Evolutionary conservation across 257 asterid genomes (phyloP), one percentile per base, ranked within the genome.

Genomic region (Jacaranda copaia): DNA sequence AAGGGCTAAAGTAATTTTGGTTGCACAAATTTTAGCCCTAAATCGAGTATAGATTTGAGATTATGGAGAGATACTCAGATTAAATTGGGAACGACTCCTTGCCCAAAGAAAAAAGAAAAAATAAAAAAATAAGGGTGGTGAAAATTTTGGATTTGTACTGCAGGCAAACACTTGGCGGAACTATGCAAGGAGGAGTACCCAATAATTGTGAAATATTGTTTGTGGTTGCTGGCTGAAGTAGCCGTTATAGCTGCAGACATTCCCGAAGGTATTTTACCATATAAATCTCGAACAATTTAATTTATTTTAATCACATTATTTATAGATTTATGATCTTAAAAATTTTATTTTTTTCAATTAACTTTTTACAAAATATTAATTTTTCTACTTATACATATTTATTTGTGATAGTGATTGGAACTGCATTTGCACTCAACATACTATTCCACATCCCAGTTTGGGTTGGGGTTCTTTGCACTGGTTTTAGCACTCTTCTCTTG

Each of bases 201-300:
- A 1, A 59, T 40, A 40, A 61, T 77, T 25, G 91, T 95, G 5
- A 89, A 81, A 60, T 89, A 91, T 62, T 87, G 91, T 68, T 65
- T 95, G 3, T 95, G 99, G 99, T 0, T 95, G 32, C 77, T 95
- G 12, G 98, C 98, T n/a, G 99, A 95, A 80, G 4, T 89, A 8
- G 92, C 99, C 5, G 99, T 95, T 76, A 93, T 95, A 4, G 97
- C 99, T 3, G 99, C 99, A 0, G 99, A 95, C 36, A 95, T 95
- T 45, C 99, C 99, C 4, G 99, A 95, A 88, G 99, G 99, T 86
- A 86, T 19, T 12, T 40, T n/a, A n/a, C n/a, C n/a, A n/a, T n/a
- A n/a, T n/a, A n/a, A n/a, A n/a, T n/a, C n/a, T n/a, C n/a, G n/a
- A n/a, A n/a, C n/a, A n/a, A n/a, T n/a, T n/a, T n/a, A n/a, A n/a